Evolutionary conservation across 179 eudicot genomes (phyloP), one percentile per base, ranked within the genome.

Genomic region (Corrigiola litoralis): DNA sequence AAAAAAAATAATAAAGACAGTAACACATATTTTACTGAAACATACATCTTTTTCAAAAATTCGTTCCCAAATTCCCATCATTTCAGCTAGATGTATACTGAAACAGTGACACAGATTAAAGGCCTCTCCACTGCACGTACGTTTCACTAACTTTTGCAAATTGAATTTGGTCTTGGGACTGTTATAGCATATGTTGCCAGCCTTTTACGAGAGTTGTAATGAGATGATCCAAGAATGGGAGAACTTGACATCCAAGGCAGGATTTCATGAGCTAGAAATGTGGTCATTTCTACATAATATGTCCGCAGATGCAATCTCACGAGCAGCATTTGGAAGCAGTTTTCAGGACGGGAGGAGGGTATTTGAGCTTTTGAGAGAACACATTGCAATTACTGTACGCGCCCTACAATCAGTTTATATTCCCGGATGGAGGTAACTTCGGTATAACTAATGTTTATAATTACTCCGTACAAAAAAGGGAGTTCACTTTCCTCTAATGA

Each of bases 231-330:
- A 70, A 31, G 68, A 65, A 66, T 75, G 59, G 62, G 67, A 59
- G 61, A 61, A 59, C 3, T 28, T 29, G 50, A 31, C 45, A 20
- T 55, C 42, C 1, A 12, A 67, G 48, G 45, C 66, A 16, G 70
- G 74, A 13, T 50, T 66, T 3, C 11, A 17, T 10, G 79, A 75
- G 20, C 1, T 70, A 0, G 79, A 75, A 63, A 53, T 75, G 51
- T 70, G 75, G 74, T 70, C 75, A 12, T 65, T 25, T 49, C 14
- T 75, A 16, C 71, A 70, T 27, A 32, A 70, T 23, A 10, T 75
- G 56, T 65, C 75, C 2, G 74, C 65, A 0, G 80, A 79, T 34
- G 75, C 69, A 11, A 75, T 79, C 37, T 79, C 83, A 27, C 67
- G 77, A 21, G 70, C 78, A 0, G 71, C 79, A 13, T 70, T 78